A percentile compares a stretch with the other conserved stretches of the same genome.
Evolutionary conservation across 1,139 yeast species (phyloP).

Genomic region (Keqinozyma sinolaborantium): DNA sequence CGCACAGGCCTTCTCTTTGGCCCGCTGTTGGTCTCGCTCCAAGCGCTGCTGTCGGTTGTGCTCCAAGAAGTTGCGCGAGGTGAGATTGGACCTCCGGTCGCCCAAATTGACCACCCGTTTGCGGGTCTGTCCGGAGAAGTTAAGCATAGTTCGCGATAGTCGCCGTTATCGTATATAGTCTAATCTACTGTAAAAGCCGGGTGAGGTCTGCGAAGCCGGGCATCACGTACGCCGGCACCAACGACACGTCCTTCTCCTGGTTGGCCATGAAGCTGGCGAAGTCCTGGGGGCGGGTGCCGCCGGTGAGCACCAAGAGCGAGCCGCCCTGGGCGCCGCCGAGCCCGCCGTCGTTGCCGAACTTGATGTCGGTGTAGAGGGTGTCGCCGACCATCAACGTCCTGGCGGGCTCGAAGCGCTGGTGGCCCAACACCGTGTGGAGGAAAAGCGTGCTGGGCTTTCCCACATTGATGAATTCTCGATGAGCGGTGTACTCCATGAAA

Average conservation of each 20-base stretch:
- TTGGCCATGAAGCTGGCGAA: conserved; percentile 14
- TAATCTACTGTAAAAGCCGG: conserved; percentile 7
- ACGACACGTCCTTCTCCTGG: conserved; percentile 14
- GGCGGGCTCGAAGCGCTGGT: conserved; percentile 21
- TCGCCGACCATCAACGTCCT: conserved; percentile 42
- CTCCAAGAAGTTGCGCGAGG: conserved; percentile 33
- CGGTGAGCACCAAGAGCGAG: conserved; percentile 32
- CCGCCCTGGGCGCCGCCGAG: conserved; percentile 30
- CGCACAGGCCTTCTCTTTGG: conserved; percentile 45
- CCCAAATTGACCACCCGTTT: conserved; percentile 76
- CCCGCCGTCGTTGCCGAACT: conserved; percentile 40
- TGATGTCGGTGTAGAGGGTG: conserved; percentile 40
- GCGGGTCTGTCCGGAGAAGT: conserved; percentile 64
- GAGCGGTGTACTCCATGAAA: conserved; percentile 33
- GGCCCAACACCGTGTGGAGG: conserved; percentile 25
- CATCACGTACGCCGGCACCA: conserved; percentile 27
- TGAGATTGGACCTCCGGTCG: conserved; percentile 33
- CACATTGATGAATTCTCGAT: conserved; percentile 30
- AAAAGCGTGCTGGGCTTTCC: conserved; percentile 38
- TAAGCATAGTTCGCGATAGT: conserved; percentile 28
- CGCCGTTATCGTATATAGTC: not conserved
- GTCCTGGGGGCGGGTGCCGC: conserved; percentile 30
- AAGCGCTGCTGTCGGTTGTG: conserved; percentile 65
- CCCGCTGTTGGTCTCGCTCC: conserved; percentile 56
- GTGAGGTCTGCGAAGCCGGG: conserved; percentile 28